phyloP scores from a whole-genome alignment of 805 yeast species.

The Jamesozyma jinghongensis region DNA sequence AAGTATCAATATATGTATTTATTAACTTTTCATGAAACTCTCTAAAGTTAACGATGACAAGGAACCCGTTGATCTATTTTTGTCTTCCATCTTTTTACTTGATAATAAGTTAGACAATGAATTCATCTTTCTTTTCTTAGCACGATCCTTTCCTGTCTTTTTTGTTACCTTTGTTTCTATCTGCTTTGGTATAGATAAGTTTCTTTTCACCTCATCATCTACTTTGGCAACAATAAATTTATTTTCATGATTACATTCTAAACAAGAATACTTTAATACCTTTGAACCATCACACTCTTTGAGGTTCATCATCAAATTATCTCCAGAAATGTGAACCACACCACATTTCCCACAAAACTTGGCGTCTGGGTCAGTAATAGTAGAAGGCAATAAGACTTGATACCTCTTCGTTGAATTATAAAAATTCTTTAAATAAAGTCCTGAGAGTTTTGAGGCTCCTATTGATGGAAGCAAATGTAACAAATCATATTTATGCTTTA shows the following conservation, averaged over 20 bases:
- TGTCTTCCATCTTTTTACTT: conserved; percentile 33
- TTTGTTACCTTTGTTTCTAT: conserved; percentile 5
- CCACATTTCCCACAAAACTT: conserved; percentile 29
- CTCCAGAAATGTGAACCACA: conserved; percentile 24
- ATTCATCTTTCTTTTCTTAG: conserved; percentile 41
- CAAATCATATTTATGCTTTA: conserved; percentile 23
- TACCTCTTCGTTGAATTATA: conserved; percentile 24
- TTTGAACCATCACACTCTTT: conserved; percentile 5
- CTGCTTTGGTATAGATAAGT: background rate
- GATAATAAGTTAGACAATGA: conserved; percentile 35
- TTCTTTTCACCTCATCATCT: too few species aligned
- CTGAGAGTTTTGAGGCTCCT: conserved; percentile 18
- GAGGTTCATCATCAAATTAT: conserved; percentile 12
- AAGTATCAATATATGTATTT: too few species aligned
- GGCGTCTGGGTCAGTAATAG: conserved; percentile 12
- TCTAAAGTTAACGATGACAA: conserved; percentile 36
- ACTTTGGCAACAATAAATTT: conserved; percentile 4
- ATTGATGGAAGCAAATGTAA: conserved; percentile 20
- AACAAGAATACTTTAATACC: conserved; percentile 17
- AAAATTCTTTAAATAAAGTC: conserved; percentile 26
- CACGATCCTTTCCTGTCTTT: conserved; percentile 31
- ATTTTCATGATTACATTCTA: conserved; percentile 20
- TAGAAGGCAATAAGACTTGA: conserved; percentile 19
- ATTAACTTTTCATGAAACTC: conserved; percentile 37
- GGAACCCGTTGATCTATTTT: conserved; percentile 21